phyloP scores from a whole-genome alignment of 306 rosid species.

The Fagus sylvatica region DNA sequence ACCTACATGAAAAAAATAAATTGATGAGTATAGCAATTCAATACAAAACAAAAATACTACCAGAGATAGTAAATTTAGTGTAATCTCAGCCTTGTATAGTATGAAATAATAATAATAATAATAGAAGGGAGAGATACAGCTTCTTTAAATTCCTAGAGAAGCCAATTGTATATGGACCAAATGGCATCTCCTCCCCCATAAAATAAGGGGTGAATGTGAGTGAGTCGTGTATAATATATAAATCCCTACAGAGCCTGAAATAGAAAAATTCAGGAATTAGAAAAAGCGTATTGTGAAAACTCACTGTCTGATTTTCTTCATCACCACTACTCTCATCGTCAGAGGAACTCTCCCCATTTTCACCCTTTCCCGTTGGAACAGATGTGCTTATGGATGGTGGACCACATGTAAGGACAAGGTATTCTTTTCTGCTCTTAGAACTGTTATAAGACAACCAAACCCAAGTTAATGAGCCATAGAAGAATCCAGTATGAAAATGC shows the following conservation, averaged over 20 bases:
- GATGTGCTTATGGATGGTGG: conserved; percentile 49
- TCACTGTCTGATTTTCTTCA: conserved; percentile 71
- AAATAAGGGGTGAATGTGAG: neutral
- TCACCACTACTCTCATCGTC: conserved; percentile 58
- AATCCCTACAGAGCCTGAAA: neutral
- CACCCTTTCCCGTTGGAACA: conserved; percentile 51
- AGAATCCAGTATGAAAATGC: conserved; percentile 14
- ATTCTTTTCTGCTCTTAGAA: conserved; percentile 83
- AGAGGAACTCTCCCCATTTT: conserved; percentile 58
- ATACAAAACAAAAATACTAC: neutral
- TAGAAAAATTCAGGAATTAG: neutral
- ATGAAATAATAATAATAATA: no score
- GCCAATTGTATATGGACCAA: neutral
- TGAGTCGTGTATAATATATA: neutral
- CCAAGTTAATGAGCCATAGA: conserved; percentile 24
- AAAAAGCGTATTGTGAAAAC: conserved; percentile 10
- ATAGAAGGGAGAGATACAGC: neutral
- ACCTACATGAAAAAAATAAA: conserved; percentile 43
- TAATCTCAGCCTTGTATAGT: neutral
- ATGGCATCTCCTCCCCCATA: neutral
- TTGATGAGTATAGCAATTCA: neutral
- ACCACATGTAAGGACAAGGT: conserved; percentile 84
- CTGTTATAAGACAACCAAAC: conserved; percentile 42
- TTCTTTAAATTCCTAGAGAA: neutral
- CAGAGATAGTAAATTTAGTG: neutral